Evolutionary conservation across 2,329 filamentous ascomycete species (phyloP).

Genomic region (Hymenoscyphus fraxineus): DNA sequence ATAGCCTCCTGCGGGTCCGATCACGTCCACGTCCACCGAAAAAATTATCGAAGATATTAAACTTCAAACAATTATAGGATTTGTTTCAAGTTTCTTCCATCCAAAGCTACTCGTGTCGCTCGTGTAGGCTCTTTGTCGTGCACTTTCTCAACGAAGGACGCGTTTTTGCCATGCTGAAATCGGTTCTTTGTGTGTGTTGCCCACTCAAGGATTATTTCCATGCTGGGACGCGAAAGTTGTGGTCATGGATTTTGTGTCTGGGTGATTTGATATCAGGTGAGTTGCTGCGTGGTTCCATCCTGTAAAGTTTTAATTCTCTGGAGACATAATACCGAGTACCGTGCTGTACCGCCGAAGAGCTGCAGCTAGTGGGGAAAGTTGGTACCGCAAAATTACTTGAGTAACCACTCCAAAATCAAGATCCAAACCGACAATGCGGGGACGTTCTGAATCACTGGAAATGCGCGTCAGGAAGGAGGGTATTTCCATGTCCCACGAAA

Average conservation of each 20-base stretch:
- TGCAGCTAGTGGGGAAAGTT: not conserved
- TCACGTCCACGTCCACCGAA: not conserved
- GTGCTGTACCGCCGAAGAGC: no score
- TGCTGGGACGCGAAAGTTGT: not conserved
- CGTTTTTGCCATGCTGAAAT: not conserved
- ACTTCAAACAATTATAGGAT: constrained; percentile 1
- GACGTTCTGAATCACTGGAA: not conserved
- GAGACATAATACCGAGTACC: no score
- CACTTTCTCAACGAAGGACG: not conserved
- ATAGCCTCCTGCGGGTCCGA: not conserved
- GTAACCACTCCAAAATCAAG: not conserved
- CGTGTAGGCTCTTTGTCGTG: not conserved
- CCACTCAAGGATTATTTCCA: not conserved
- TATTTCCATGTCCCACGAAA: not conserved
- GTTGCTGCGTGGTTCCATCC: not conserved
- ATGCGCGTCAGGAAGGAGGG: not conserved
- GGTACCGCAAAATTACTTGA: no score
- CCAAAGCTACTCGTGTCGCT: not conserved
- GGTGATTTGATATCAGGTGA: not conserved
- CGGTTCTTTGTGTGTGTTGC: not conserved
- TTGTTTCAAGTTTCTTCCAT: not conserved
- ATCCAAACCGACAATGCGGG: not conserved
- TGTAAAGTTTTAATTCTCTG: not conserved
- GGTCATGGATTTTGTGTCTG: not conserved
- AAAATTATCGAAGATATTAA: not conserved